Percentiles rank a stretch among this genome's conserved stretches.
Conservation (phyloP, 2,329 filamentous ascomycete species). For the Cercospora beticola region DNA sequence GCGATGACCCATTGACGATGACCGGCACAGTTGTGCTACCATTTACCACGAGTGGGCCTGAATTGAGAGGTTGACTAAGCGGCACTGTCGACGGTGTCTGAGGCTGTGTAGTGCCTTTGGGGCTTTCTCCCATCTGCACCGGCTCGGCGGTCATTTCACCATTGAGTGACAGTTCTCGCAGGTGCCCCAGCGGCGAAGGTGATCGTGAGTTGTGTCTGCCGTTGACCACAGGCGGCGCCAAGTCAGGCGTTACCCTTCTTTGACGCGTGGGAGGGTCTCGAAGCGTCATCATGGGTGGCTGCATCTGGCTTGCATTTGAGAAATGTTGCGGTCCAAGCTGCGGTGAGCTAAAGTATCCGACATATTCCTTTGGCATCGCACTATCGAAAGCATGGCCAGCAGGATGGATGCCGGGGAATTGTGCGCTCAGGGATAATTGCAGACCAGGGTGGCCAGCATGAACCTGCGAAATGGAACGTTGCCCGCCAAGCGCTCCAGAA, state of each 20-base stretch:
- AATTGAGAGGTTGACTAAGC: not conserved
- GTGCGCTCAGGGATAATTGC: constrained; percentile 27
- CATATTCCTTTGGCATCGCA: constrained; percentile 51
- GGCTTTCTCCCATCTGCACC: constrained; percentile 21
- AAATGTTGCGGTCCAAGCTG: constrained; percentile 40
- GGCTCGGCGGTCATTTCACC: constrained; percentile 29
- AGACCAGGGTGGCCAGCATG: constrained; percentile 30
- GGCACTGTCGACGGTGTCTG: constrained; percentile 9
- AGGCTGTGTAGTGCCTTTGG: constrained; percentile 18
- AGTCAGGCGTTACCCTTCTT: constrained; percentile 46
- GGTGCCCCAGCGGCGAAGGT: constrained; percentile 49
- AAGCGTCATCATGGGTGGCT: constrained; percentile 39
- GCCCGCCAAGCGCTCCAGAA: constrained; percentile 35
- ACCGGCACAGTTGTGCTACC: constrained; percentile 37
- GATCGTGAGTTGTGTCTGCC: constrained; percentile 41
- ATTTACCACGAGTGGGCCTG: constrained; percentile 19
- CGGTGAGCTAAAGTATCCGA: constrained; percentile 51
- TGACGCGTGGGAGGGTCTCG: constrained; percentile 43
- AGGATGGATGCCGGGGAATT: constrained; percentile 25
- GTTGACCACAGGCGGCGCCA: constrained; percentile 37
- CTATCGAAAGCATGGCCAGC: constrained; percentile 31
- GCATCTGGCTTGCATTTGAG: constrained; percentile 32
- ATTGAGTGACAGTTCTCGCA: constrained; percentile 41
- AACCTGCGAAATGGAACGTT: constrained; percentile 21
- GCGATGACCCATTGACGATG: constrained; percentile 45